Base-by-base conservation (phyloP, 164 flowering plant genomes). In the Akebia trifoliata region DNA sequence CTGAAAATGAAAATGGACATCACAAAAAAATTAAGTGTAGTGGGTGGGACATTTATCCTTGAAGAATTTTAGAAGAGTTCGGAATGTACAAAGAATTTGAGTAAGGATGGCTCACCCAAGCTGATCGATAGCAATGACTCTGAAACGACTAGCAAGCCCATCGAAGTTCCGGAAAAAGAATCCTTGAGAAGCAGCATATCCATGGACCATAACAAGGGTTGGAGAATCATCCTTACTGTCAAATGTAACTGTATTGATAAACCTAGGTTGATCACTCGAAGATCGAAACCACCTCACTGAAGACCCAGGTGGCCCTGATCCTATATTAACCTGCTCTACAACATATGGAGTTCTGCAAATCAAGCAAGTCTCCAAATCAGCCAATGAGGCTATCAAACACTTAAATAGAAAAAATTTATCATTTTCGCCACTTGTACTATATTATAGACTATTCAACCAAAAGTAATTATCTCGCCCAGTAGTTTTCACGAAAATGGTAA, bases 141-240 rank as follows among this genome's bases (percentile, higher is more conserved):
- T 77, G 63, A 90, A 94, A 44, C 71, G 82, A 22, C 68, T 75
- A 26, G 96, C 89, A 57, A 93, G 95, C 14, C 84, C 86, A 77
- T 90, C 95, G 64, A 87, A 87, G 60, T 90, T 93, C 28, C 93
- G 76, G 60, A 87, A 93, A 71, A 90, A 94, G 80, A 94, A 90
- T 14, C 99, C 96, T 50, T 83, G 97, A 50, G 97, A 87, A 46
- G 97, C 97, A 60, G 63, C 99, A 69, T 90, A 94, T 21, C 99
- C 99, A 66, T 90, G 99, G 59, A 93, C 82, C 99, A 94, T 87
- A 15, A 90, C 96, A 31, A 94, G 82, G 1, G 97, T 87, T 2
- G 99, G 97, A 25, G 89, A 52, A 39, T 59, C 87, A 51, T 78
- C 87, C 62, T 75, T 81, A 71, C 85, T 68, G 21, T 84, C 89